Evolutionary conservation across 768 basidiomycete genomes (phyloP), one percentile per base, ranked within the genome.

Genomic region (Termitomyces sp.): DNA sequence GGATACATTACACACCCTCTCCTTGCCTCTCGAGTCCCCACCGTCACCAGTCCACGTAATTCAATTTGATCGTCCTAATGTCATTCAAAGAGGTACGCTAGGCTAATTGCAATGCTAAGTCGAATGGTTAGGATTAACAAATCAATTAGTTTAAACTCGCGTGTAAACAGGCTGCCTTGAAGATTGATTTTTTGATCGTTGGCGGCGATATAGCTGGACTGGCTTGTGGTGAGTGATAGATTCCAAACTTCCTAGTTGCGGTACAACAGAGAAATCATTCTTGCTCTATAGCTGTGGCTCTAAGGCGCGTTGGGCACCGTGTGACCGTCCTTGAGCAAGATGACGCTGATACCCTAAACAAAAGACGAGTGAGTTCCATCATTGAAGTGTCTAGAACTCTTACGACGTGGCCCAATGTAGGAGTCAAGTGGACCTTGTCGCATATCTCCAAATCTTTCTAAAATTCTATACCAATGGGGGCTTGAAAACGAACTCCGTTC

Each of bases 381-480:
- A 6, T 21, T 2, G 22, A 10, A 30, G 30, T 21, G 19, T 22
- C 15, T 24, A 19, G 37, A 6, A 17, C 30, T 15, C 17, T 54
- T 3, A 54, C 22, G 4, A 3, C 22, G 14, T 45, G 21, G 3
- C n/a, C 11, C 19, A 21, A 38, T 5, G 21, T 24, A 70, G 66
- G 45, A 54, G 12, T 55, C 58, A 7, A 53, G 59, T 21, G 65
- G 69, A 5, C 69, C 66, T 34, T 68, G 64, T 47, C 66, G 72
- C 2, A 58, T 74, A 51, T 52, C 80, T 62, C 83, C 83, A 3
- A 84, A 85, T 53, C 61, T 81, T 34, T 74, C 79, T 12, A 81
- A 82, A 59, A 77, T 84, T 15, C 62, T 85, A 4, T 77, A 72
- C 53, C 71, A 77, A 51, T 85, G 83, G 83, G 79, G 78, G 1